A percentile compares a stretch with the other conserved stretches of the same genome.
These are phyloP conservation scores for Elsinoe perseae DNA, from an alignment of 2,329 filamentous ascomycete species.

Conservation along the genomic window DNA sequence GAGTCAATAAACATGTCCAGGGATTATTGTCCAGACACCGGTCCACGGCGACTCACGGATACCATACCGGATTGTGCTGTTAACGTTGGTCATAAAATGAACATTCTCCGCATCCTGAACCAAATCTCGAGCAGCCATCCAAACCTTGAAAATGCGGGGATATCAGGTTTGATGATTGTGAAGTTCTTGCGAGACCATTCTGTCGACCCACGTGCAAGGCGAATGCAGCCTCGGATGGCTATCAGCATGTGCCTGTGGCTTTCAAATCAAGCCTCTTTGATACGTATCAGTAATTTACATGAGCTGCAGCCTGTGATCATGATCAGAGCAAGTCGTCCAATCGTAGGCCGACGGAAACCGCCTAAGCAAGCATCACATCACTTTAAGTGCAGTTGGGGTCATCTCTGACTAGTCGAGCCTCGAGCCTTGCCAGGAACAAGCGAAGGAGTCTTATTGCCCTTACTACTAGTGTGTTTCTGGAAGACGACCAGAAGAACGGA, in stretches of 20 bases:
- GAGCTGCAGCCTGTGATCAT: conserved; percentile 1
- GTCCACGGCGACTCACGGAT: conserved; percentile 1
- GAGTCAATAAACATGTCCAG: background rate
- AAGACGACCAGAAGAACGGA: conserved; percentile 11
- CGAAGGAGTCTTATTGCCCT: background rate
- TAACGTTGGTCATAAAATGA: background rate
- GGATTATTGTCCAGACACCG: background rate
- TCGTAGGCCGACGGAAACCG: conserved; percentile 13
- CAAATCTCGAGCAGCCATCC: background rate
- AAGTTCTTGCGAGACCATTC: background rate
- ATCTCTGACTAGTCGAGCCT: conserved; percentile 1
- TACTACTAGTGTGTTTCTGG: background rate
- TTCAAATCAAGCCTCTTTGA: background rate
- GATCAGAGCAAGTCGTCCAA: background rate
- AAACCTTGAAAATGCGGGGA: conserved; percentile 9
- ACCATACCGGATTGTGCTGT: conserved; percentile 4
- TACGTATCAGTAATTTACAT: background rate
- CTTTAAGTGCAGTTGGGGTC: conserved; percentile 2
- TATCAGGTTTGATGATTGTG: background rate
- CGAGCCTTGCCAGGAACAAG: conserved; percentile 9
- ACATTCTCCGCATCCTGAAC: background rate
- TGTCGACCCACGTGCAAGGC: background rate
- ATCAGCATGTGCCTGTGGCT: background rate
- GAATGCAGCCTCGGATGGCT: background rate
- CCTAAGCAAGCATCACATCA: conserved; percentile 3